phyloP scores from a whole-genome alignment of 176 grass and related monocot species.

The Triticum urartu region DNA sequence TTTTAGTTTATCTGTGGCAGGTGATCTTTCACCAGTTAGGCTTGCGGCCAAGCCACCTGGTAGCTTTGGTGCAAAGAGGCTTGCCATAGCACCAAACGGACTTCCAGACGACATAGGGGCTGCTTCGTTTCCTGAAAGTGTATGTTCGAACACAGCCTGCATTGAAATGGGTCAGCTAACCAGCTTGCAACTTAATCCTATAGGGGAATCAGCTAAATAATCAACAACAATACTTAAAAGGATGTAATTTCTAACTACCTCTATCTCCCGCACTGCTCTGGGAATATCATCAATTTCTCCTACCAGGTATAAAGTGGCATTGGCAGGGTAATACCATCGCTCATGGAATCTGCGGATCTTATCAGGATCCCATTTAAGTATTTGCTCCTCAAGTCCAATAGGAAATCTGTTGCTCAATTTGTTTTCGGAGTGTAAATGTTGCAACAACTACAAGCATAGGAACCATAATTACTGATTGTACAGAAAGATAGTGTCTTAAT shows the following conservation, averaged over 20 bases:
- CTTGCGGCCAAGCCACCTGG: slow-evolving; percentile 60
- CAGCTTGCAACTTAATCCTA: slow-evolving; percentile 14
- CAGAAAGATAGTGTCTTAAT: background rate
- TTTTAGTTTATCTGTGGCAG: slow-evolving; percentile 46
- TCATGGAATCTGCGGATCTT: slow-evolving; percentile 92
- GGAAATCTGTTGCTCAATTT: slow-evolving; percentile 94
- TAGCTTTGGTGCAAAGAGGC: slow-evolving; percentile 82
- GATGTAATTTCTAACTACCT: slow-evolving; percentile 38
- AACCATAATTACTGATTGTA: slow-evolving; percentile 17
- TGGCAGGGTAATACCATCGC: slow-evolving; percentile 97
- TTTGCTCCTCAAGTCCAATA: slow-evolving; percentile 97
- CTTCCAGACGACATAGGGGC: slow-evolving; percentile 28
- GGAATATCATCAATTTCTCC: slow-evolving; percentile 85
- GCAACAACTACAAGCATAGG: slow-evolving; percentile 70
- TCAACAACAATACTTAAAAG: background rate
- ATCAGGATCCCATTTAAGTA: slow-evolving; percentile 94
- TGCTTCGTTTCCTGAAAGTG: slow-evolving; percentile 50
- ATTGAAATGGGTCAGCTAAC: slow-evolving; percentile 15
- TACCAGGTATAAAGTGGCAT: slow-evolving; percentile 95
- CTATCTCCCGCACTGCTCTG: slow-evolving; percentile 70
- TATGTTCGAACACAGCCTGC: slow-evolving; percentile 74
- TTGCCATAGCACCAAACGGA: slow-evolving; percentile 87
- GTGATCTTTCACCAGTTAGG: slow-evolving; percentile 60
- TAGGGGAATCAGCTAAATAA: background rate
- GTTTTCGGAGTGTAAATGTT: slow-evolving; percentile 99